Base-by-base conservation (phyloP, 2,329 filamentous ascomycete genomes). In the Arthrobotrys sinensis region DNA sequence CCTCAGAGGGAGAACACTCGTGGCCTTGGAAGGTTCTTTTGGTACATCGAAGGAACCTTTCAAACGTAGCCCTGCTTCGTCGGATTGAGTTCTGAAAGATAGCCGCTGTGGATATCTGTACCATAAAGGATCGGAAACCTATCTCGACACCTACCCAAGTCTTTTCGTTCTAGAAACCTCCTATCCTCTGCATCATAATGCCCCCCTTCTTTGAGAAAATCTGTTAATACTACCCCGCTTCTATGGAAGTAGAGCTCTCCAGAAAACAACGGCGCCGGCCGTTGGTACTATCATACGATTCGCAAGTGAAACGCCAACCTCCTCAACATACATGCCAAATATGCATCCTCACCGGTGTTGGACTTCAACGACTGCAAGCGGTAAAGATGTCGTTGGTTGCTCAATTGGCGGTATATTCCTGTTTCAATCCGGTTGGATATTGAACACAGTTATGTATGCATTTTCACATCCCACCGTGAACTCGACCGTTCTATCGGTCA, bases 91-190 rank as follows among this genome's bases (percentile, higher is more conserved):
- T 21, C 12, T 11, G 19, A 55, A 43, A 50, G 62, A 60, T 70
- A 70, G 34, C 66, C 66, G 66, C 66, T 70, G 66, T 50, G 40
- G 64, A 55, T 55, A 57, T n/a, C n/a, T 57, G 34, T 45, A 16
- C 64, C 38, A 32, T 55, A 28, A 21, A 68, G 6, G 14, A 40
- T 53, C 19, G 34, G 34, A 43, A 14, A 55, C 34, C 32, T 53
- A 19, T 57, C 32, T 57, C 16, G 52, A 57, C 16, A 57, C n/a
- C 52, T 57, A 57, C 34, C 52, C 7, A 53, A 12, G n/a, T 10
- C 16, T 40, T 60, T 16, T 19, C 16, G n/a, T 48, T 45, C 21
- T 16, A 19, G 50, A 57, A 57, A 40, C 40, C 38, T 34, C 65
- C 36, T 55, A 16, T 46, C 21, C 4, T n/a, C n/a, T 45, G 12